Conservation (phyloP, 768 basidiomycete genomes). For the Mycena galericulata region DNA sequence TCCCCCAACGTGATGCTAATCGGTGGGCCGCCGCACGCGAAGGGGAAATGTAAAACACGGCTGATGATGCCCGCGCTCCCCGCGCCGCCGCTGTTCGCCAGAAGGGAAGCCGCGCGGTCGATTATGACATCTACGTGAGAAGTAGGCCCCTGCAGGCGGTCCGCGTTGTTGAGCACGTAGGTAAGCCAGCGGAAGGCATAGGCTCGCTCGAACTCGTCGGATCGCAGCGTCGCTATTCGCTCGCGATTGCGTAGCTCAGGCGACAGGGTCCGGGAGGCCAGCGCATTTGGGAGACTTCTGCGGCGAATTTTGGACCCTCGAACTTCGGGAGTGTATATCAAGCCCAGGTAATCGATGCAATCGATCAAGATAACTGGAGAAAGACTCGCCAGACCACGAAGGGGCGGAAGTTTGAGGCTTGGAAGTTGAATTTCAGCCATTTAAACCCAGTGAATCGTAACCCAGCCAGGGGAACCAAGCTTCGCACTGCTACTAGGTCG, state of each 20-base stretch:
- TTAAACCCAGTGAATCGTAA: too few species aligned
- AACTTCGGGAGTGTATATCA: constrained; percentile 71
- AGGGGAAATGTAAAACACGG: constrained; percentile 63
- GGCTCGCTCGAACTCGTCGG: constrained; percentile 76
- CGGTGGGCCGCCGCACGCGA: constrained; percentile 21
- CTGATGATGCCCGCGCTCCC: constrained; percentile 70
- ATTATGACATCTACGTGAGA: constrained; percentile 54
- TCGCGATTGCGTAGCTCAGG: neutral
- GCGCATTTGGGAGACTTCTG: neutral
- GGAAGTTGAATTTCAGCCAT: constrained; percentile 47
- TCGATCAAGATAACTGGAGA: constrained; percentile 53
- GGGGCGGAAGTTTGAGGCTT: constrained; percentile 66
- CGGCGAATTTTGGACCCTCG: constrained; percentile 65
- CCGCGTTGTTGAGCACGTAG: constrained; percentile 62
- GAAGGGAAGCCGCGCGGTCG: constrained; percentile 67
- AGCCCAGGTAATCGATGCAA: constrained; percentile 61
- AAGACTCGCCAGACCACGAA: constrained; percentile 54
- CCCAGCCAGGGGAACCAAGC: too few species aligned
- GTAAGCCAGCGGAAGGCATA: constrained; percentile 83
- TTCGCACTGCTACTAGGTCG: too few species aligned
- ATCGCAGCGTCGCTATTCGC: constrained; percentile 46
- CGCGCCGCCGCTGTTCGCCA: constrained; percentile 74
- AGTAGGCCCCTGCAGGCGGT: constrained; percentile 16
- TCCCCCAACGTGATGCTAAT: constrained; percentile 68
- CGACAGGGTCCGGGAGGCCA: too few species aligned